These are phyloP conservation scores for Globisporangium orthogonon DNA, from an alignment of 352 stramenopile genomes.

Conservation along the genomic window DNA sequence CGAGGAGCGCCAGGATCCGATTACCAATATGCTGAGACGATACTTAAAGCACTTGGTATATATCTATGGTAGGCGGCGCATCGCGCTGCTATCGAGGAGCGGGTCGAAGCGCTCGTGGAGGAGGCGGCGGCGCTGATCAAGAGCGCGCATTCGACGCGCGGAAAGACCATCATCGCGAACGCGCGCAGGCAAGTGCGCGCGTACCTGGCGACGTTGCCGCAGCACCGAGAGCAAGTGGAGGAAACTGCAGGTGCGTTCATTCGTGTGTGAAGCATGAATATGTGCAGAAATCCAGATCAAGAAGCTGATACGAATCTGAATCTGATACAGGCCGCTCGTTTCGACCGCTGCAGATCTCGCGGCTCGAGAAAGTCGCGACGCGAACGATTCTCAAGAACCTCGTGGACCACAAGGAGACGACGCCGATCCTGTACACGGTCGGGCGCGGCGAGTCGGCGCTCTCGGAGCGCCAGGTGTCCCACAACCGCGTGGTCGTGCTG, in stretches of 20 bases:
- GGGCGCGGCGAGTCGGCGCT: conserved; percentile 35
- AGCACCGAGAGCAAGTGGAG: conserved; percentile 20
- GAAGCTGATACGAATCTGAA: background rate
- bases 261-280: background rate
- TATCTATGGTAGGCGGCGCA: conserved; percentile 7
- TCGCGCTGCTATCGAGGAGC: conserved; percentile 21
- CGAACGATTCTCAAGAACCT: conserved; percentile 33
- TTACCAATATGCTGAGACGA: too few species aligned
- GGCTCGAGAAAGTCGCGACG: conserved; percentile 39
- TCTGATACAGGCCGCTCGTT: conserved; percentile 6
- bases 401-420: conserved; percentile 15
- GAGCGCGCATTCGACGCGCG: conserved; percentile 20
- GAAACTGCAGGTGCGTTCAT: conserved; percentile 6
- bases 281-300: background rate
- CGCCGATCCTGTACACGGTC: conserved; percentile 28
- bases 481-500: conserved; percentile 35
- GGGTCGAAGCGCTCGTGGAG: conserved; percentile 28
- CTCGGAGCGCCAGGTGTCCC: conserved; percentile 21
- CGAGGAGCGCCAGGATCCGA: too few species aligned
- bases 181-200: conserved; percentile 31
- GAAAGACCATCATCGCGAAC: conserved; percentile 28
- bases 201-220: conserved; percentile 25
- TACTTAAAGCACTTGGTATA: too few species aligned
- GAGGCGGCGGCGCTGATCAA: conserved; percentile 34
- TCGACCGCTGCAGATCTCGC: conserved; percentile 24